Conservation (phyloP, 768 basidiomycete species). For the Suillus placidus region DNA sequence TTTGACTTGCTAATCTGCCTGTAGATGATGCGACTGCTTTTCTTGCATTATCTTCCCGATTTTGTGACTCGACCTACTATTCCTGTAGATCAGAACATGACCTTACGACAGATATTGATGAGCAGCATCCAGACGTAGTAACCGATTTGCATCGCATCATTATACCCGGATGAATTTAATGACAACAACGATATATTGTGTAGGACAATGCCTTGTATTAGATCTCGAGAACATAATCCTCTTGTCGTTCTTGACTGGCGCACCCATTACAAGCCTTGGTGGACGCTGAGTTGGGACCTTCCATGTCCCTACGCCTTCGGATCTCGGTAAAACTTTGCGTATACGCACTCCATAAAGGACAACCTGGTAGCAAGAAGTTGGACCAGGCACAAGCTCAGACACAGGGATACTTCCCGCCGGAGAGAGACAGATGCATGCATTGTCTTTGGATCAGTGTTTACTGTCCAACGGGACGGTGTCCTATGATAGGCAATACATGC, state of each 20-base stretch:
- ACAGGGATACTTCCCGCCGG: too few relatives aligned
- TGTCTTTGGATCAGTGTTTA: too few relatives aligned
- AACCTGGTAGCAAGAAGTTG: neutral
- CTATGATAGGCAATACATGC: neutral
- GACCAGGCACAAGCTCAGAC: neutral
- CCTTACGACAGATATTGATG: neutral
- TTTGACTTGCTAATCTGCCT: neutral
- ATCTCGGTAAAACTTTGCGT: neutral
- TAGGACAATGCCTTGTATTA: neutral
- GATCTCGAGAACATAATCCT: conserved; percentile 94
- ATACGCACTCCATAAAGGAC: neutral
- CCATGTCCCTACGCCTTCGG: neutral
- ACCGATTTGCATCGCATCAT: neutral
- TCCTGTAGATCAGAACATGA: neutral
- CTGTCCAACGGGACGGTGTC: neutral
- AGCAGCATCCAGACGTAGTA: neutral
- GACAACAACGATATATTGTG: neutral
- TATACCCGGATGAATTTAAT: conserved; percentile 2
- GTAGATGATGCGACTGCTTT: neutral
- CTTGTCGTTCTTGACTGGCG: conserved; percentile 77
- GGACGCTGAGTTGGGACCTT: neutral
- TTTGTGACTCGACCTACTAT: neutral
- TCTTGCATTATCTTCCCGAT: neutral
- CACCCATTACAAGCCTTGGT: conserved; percentile 78
- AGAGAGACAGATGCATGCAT: too few relatives aligned